Evolutionary conservation across 1,139 yeast species (phyloP), one percentile per base, ranked within the genome.

Genomic region (Eremothecium sinecaudum): DNA sequence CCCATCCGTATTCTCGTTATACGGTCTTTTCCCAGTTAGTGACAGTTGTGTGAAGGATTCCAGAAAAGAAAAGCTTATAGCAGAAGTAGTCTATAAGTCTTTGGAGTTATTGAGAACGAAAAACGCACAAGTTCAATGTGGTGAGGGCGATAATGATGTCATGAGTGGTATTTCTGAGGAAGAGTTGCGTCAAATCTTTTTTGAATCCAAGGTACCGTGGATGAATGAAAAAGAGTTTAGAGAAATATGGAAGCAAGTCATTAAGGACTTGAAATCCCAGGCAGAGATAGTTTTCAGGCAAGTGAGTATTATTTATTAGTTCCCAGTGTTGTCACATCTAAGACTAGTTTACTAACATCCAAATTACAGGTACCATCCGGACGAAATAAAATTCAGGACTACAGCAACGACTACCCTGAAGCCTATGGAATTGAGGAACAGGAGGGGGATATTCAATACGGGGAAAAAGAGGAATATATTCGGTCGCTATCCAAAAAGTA

Each of bases 211-310:
- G 18, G 51, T 49, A 16, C 50, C 78, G 8, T 67, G 72, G 43
- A 69, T 82, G 25, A 65, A 75, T n/a, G 70, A 65, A 33, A 78
- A 75, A 30, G 93, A 83, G 45, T 87, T 86, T 59, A 79, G 81
- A 45, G 83, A 78, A 39, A 67, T 84, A 42, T 87, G 96, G 96
- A 54, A 56, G 19, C 69, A 75, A 46, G 81, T 83, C 7, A 52
- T 78, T 7, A 60, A 66, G 30, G 81, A 77, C 46, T 66, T 87
- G 47, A 73, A 74, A 46, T 67, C 70, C 39, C 83, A 80, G 60
- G 79, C 82, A 30, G 92, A 82, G 52, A 72, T 81, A 57, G 75
- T 73, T 65, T 86, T 80, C 79, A 79, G 90, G 86, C 82, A 76
- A 73, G 87, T 76, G 67, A 53, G 59, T 55, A 51, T 35, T 33